A percentile compares a stretch with the other conserved stretches of the same genome.
Conservation (phyloP, 352 stramenopile genomes). For the Globisporangium rhizosaccharum region DNA sequence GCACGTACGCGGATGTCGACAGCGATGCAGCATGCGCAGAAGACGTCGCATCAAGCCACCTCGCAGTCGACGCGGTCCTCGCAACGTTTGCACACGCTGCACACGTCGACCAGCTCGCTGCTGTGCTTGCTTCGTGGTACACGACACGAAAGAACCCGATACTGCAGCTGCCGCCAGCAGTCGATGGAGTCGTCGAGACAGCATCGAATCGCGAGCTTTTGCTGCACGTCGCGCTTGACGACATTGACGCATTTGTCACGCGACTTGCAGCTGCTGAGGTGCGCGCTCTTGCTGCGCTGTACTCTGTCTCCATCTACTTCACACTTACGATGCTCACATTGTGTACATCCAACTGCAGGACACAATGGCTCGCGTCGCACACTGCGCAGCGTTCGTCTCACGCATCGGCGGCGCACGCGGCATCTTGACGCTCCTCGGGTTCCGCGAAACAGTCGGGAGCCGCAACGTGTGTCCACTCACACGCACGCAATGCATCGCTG, state of each 20-base stretch:
- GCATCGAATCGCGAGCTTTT: slow-evolving; percentile 24
- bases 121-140: slow-evolving; percentile 37
- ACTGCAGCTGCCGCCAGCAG: slow-evolving; percentile 11
- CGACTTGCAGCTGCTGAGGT: neutral
- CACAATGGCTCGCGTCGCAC: neutral
- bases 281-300: neutral
- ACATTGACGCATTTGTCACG: slow-evolving; percentile 21
- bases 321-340: neutral
- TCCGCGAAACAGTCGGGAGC: slow-evolving; percentile 57
- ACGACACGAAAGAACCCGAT: slow-evolving; percentile 26
- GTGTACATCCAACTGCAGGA: neutral
- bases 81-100: slow-evolving; percentile 15
- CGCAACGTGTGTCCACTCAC: slow-evolving; percentile 47
- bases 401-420: slow-evolving; percentile 47
- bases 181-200: slow-evolving; percentile 35
- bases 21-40: neutral
- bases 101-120: slow-evolving; percentile 43
- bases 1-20: neutral
- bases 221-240: slow-evolving; percentile 16
- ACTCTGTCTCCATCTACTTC: neutral
- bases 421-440: slow-evolving; percentile 58
- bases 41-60: neutral
- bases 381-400: slow-evolving; percentile 24
- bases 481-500: slow-evolving; percentile 39
- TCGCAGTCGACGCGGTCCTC: slow-evolving; percentile 9